phyloP scores from a whole-genome alignment of 495 filamentous ascomycete genomes.

The Penicillium egyptiacum region DNA sequence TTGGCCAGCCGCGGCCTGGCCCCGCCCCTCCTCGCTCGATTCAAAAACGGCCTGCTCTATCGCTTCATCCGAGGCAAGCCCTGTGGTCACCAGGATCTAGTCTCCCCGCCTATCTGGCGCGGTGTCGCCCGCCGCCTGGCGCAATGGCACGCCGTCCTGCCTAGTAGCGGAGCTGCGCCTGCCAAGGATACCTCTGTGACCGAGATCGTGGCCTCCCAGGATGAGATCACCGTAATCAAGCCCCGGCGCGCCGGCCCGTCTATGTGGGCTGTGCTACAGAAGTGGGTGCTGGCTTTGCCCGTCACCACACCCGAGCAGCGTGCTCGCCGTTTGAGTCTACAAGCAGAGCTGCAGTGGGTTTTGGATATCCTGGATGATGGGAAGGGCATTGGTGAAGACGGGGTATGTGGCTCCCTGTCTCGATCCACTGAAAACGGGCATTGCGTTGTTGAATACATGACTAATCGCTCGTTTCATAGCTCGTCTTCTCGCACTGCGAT shows the following conservation, averaged over 20 bases:
- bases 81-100: slow-evolving; percentile 76
- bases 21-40: slow-evolving; percentile 83
- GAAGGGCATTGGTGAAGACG: slow-evolving; percentile 67
- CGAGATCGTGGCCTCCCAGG: slow-evolving; percentile 23
- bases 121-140: slow-evolving; percentile 80
- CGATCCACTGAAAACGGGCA: neutral
- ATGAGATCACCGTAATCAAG: slow-evolving; percentile 54
- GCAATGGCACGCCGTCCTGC: slow-evolving; percentile 87
- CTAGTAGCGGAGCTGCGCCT: slow-evolving; percentile 20
- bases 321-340: slow-evolving; percentile 62
- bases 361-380: slow-evolving; percentile 69
- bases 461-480: slow-evolving; percentile 44
- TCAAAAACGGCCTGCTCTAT: slow-evolving; percentile 95
- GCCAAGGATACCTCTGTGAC: slow-evolving; percentile 22
- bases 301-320: slow-evolving; percentile 64
- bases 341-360: slow-evolving; percentile 70
- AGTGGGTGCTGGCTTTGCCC: slow-evolving; percentile 89
- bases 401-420: slow-evolving; percentile 53
- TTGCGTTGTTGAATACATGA: neutral
- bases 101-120: slow-evolving; percentile 67
- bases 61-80: slow-evolving; percentile 79
- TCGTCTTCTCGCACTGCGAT: slow-evolving; percentile 94
- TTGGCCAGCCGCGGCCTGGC: slow-evolving; percentile 79
- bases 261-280: slow-evolving; percentile 91
- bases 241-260: slow-evolving; percentile 69